Evolutionary conservation across 2,329 filamentous ascomycete genomes (phyloP).

Genomic region (Albifimbria verrucaria): DNA sequence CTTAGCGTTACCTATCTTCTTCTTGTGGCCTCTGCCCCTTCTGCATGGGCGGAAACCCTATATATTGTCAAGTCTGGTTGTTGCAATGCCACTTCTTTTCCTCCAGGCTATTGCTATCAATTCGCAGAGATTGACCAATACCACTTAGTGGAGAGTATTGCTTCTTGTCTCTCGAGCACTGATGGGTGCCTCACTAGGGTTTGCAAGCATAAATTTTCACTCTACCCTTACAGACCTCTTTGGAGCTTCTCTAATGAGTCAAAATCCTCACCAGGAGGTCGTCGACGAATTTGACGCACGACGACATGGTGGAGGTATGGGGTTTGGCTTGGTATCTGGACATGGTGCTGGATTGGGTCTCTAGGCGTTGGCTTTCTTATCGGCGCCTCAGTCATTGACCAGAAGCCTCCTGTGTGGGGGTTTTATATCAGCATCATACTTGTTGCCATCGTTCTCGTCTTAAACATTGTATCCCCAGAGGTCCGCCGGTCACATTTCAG

Average conservation of each 20-base stretch:
- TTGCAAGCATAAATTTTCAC: slow-evolving; percentile 75
- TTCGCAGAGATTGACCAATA: slow-evolving; percentile 51
- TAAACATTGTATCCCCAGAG: slow-evolving; percentile 71
- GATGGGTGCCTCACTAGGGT: slow-evolving; percentile 68
- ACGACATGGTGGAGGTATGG: slow-evolving; percentile 73
- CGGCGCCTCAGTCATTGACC: slow-evolving; percentile 66
- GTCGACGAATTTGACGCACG: slow-evolving; percentile 66
- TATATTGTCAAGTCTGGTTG: slow-evolving; percentile 62
- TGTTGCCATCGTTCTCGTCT: slow-evolving; percentile 59
- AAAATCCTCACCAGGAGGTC: slow-evolving; percentile 68
- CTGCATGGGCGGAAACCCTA: slow-evolving; percentile 77
- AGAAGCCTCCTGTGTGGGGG: slow-evolving; percentile 65
- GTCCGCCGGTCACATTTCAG: slow-evolving; percentile 67
- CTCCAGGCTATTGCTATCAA: slow-evolving; percentile 69
- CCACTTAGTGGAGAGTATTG: slow-evolving; percentile 53
- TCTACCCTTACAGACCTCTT: slow-evolving; percentile 71
- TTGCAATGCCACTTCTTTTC: slow-evolving; percentile 71
- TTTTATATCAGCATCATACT: slow-evolving; percentile 72
- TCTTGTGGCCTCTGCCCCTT: slow-evolving; percentile 71
- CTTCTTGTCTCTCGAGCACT: slow-evolving; percentile 62
- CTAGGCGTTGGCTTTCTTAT: slow-evolving; percentile 69
- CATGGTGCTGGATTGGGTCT: slow-evolving; percentile 72
- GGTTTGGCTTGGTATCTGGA: slow-evolving; percentile 79
- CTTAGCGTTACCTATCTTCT: slow-evolving; percentile 65
- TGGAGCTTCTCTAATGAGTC: slow-evolving; percentile 70